Evolutionary conservation across 345 rosid species (phyloP), one percentile per base, ranked within the genome.

Genomic region (Nephelium lappaceum): DNA sequence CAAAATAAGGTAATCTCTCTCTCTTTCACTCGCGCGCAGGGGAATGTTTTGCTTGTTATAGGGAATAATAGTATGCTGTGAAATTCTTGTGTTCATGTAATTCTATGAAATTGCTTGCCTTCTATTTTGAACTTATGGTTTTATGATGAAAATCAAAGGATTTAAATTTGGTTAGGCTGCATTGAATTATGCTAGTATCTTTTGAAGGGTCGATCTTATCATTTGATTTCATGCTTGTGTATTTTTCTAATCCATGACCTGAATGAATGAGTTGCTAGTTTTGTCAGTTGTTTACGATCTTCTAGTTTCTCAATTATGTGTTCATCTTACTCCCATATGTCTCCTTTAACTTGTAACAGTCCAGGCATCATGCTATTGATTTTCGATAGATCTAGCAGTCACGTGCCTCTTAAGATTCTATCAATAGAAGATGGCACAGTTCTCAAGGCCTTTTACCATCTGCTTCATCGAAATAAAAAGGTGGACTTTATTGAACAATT

Each of bases 361-460:
- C 99, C 99, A 19, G 97, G 99, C 75, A 94, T 96, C 80, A 94
- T 96, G 99, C 76, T 96, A 79, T 84, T 96, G 91, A 96, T 96
- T 65, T 96, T 91, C 88, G 85, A 91, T 83, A 87, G 96, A 87
- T 87, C 90, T 72, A 82, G 84, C 18, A 80, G 97, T 84, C 92
- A 93, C 41, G 97, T 96, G 71, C 95, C 93, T 78, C 87, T 96
- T 53, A 91, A 91, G 85, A 92, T 96, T 83, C 86, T 96, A 8
- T 94, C 98, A 11, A 96, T 96, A 81, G 99, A 96, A 89, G 99
- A 96, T 85, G 99, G 99, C 67, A 90, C 93, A 5, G 97, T 96
- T 81, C 98, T 96, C 80, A 94, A 94, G 87, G 83, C 93, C 51
- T 96, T 96, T 75, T 83, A 87, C 78, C 99, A 96, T 86, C 88